phyloP scores from a whole-genome alignment of 208 protist species.

The Acanthamoeba divionensis region DNA sequence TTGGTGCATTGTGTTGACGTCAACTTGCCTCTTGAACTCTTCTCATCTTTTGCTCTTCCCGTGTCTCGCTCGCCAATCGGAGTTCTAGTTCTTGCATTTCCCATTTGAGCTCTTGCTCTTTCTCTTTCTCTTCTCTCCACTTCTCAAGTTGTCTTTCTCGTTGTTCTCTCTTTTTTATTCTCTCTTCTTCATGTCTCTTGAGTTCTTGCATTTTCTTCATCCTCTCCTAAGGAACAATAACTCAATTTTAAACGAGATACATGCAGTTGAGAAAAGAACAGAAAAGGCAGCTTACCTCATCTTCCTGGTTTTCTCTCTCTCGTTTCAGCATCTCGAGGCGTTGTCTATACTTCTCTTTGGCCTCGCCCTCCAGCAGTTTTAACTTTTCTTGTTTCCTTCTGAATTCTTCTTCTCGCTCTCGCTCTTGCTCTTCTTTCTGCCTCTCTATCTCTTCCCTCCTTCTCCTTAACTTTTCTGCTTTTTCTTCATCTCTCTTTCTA shows the following conservation, averaged over 20 bases:
- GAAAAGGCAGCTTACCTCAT: background rate
- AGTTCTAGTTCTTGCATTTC: background rate
- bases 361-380: constrained; percentile 47
- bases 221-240: background rate
- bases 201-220: constrained; percentile 14
- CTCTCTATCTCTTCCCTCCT: constrained; percentile 21
- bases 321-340: background rate
- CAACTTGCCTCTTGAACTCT: no score
- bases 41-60: background rate
- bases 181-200: constrained; percentile 8
- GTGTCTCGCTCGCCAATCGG: background rate
- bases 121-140: constrained; percentile 1
- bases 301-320: constrained; percentile 32
- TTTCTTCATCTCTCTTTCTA: background rate
- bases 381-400: constrained; percentile 40
- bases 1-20: background rate
- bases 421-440: constrained; percentile 19
- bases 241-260: background rate
- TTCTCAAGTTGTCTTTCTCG: background rate
- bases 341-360: constrained; percentile 24
- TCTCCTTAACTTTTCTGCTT: background rate
- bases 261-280: no score
- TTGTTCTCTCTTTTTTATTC: background rate
- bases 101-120: constrained; percentile 48
- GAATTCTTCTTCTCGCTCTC: constrained; percentile 9